Evolutionary conservation across 179 eudicot species (phyloP).

Genomic region (Beta macrorhiza): DNA sequence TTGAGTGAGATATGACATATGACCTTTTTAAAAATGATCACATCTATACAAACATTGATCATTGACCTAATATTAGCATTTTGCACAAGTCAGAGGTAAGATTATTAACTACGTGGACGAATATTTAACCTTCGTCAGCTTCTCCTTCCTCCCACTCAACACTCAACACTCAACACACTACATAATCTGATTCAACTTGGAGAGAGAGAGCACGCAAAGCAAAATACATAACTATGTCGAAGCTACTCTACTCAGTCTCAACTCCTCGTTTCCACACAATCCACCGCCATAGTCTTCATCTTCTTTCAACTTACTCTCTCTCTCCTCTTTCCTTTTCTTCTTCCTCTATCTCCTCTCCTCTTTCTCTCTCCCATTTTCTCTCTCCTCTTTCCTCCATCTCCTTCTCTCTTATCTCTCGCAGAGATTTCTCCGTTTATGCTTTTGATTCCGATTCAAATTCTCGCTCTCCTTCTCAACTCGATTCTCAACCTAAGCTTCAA

Average conservation of each 20-base stretch:
- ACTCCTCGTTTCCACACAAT: constrained; percentile 35
- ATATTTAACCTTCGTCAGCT: constrained; percentile 6
- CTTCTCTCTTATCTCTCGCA: constrained; percentile 15
- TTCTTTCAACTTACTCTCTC: constrained; percentile 1
- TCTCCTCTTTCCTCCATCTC: constrained; percentile 3
- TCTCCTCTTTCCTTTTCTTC: not conserved
- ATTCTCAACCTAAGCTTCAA: constrained; percentile 19
- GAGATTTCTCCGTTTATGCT: constrained; percentile 41
- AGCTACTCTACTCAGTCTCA: constrained; percentile 30
- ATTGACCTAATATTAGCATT: too few relatives aligned
- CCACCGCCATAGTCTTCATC: constrained; percentile 34
- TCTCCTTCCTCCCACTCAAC: not conserved
- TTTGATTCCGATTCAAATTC: constrained; percentile 35
- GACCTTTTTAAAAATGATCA: too few relatives aligned
- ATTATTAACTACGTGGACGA: constrained; percentile 17
- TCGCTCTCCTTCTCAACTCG: constrained; percentile 4
- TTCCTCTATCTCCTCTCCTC: constrained; percentile 9
- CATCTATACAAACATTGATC: too few relatives aligned
- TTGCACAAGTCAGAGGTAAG: too few relatives aligned
- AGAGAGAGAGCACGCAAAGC: too few relatives aligned
- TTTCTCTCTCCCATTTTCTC: not conserved
- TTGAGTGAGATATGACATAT: too few relatives aligned
- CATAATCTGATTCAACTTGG: not conserved
- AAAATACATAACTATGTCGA: constrained; percentile 35
- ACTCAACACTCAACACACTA: not conserved